Percentiles rank a stretch among this genome's conserved stretches.
phyloP scores from a whole-genome alignment of 257 asterid genomes.

The Nicotiana otophora region DNA sequence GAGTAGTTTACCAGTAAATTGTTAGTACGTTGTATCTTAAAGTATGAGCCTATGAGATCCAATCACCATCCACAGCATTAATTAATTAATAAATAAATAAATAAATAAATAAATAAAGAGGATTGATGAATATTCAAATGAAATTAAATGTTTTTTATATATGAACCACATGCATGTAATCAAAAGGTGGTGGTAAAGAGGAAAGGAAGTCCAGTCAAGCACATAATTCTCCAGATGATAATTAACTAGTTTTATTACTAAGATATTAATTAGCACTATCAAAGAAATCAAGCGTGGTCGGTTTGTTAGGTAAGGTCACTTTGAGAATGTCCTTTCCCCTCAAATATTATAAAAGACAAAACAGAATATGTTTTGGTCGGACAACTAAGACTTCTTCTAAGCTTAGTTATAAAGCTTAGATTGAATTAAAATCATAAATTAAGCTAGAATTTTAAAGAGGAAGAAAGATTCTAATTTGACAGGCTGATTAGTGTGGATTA shows the following conservation, averaged over 20 bases:
- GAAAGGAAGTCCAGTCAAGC: constrained; percentile 3
- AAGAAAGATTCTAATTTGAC: neutral
- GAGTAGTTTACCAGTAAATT: too few relatives aligned
- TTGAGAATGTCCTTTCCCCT: neutral
- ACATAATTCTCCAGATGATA: neutral
- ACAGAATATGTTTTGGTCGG: constrained; percentile 49
- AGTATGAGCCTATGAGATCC: neutral
- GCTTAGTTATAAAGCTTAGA: neutral
- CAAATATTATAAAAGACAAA: constrained; percentile 15
- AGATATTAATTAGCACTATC: neutral
- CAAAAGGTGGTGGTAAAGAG: neutral
- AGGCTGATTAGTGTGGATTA: neutral
- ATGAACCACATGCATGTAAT: neutral
- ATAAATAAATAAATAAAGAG: neutral
- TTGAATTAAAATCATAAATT: neutral
- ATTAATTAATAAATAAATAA: neutral
- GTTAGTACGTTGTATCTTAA: neutral
- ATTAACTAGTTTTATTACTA: neutral
- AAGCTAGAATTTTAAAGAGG: neutral
- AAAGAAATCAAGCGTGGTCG: constrained; percentile 20
- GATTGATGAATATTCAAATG: neutral
- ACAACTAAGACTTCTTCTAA: constrained; percentile 6
- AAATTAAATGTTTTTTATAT: neutral
- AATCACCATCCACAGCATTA: neutral
- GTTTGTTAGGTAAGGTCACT: constrained; percentile 36